These are phyloP conservation scores for Sporisorium reilianum DNA, from an alignment of 1,284 basidiomycete species.

Conservation along the genomic window DNA sequence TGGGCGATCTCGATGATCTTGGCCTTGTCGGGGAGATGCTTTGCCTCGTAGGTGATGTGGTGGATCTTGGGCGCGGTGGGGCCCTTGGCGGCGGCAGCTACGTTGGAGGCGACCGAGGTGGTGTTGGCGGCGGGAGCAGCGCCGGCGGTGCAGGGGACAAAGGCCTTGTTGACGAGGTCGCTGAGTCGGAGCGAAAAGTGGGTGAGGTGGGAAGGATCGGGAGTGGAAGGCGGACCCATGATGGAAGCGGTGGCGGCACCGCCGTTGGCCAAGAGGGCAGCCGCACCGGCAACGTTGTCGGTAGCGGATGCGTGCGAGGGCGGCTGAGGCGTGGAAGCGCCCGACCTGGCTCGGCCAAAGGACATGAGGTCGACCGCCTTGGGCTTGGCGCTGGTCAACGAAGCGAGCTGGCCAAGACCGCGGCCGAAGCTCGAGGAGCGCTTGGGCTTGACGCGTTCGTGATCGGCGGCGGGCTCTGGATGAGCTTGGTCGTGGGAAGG, in stretches of 20 bases:
- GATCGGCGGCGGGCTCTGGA: conserved; percentile 10
- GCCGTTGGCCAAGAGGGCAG: conserved; percentile 30
- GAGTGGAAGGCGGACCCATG: conserved; percentile 50
- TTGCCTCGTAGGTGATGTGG: conserved; percentile 59
- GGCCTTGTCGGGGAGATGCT: conserved; percentile 58
- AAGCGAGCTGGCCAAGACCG: conserved; percentile 54
- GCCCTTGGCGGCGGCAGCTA: conserved; percentile 51
- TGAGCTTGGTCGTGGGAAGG: conserved; percentile 32
- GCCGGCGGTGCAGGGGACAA: conserved; percentile 52
- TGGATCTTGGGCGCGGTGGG: conserved; percentile 52
- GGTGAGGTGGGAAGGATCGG: conserved; percentile 63
- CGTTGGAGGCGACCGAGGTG: conserved; percentile 40
- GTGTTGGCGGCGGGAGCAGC: conserved; percentile 16
- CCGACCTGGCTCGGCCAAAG: conserved; percentile 40
- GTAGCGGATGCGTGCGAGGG: conserved; percentile 8
- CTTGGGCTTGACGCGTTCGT: conserved; percentile 52
- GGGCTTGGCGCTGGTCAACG: conserved; percentile 50
- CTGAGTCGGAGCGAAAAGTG: conserved; percentile 64
- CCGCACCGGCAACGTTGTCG: conserved; percentile 34
- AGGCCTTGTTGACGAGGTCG: conserved; percentile 67
- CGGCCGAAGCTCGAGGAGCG: conserved; percentile 58
- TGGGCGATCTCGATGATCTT: conserved; percentile 63
- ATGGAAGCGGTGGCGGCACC: conserved; percentile 3
- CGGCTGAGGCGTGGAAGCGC: conserved; percentile 42
- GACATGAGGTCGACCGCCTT: conserved; percentile 50